A percentile compares a stretch with the other conserved stretches of the same genome.
Evolutionary conservation across 106 monocot genomes (phyloP).

Genomic region (Apostasia ramifera): DNA sequence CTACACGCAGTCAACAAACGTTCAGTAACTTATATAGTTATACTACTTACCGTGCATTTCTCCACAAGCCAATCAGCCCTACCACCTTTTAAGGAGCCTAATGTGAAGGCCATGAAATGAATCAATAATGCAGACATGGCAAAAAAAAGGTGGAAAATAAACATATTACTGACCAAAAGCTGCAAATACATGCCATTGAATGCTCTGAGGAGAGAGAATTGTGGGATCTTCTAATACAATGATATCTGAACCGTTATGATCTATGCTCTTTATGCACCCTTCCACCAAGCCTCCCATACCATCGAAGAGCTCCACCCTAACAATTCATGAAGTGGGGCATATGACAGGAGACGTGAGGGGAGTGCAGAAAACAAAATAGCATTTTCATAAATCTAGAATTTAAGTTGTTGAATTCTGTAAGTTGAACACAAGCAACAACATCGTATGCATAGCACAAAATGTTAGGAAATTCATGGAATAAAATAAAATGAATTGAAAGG

Average conservation of each 20-base stretch:
- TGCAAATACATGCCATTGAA: slow-evolving; percentile 86
- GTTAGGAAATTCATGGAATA: too few relatives aligned
- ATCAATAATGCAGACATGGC: background rate
- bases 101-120: background rate
- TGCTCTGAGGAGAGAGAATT: slow-evolving; percentile 28
- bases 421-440: too few relatives aligned
- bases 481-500: too few relatives aligned
- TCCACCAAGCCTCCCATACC: slow-evolving; percentile 56
- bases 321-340: background rate
- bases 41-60: slow-evolving; percentile 84
- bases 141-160: background rate
- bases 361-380: too few relatives aligned
- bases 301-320: slow-evolving; percentile 63
- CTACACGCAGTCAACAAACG: background rate
- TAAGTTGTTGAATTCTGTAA: too few relatives aligned
- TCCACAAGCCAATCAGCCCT: slow-evolving; percentile 92
- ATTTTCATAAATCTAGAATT: too few relatives aligned
- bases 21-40: background rate
- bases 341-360: background rate
- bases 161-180: slow-evolving; percentile 66
- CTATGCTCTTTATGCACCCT: slow-evolving; percentile 45
- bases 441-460: too few relatives aligned
- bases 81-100: slow-evolving; percentile 88
- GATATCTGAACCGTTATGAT: slow-evolving; percentile 38
- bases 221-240: slow-evolving; percentile 40